Evolutionary conservation across 139 green algal species (phyloP), one percentile per base, ranked within the genome.

Genomic region (Ostreobium quekettii): DNA sequence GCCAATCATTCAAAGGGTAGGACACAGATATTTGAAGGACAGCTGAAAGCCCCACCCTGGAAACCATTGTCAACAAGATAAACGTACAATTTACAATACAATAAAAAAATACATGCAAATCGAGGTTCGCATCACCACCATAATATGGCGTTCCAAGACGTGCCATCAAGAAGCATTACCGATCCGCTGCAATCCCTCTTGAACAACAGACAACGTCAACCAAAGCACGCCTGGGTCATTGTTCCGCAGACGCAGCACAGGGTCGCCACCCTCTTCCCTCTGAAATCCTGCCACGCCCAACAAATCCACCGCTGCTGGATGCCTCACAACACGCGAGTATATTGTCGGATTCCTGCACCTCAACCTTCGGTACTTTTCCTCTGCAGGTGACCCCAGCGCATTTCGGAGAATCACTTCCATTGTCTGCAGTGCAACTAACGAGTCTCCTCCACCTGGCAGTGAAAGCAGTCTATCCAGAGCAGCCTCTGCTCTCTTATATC

Each of bases 351-450:
- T 67, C 22, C n/a, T n/a, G 7, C 31, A 29, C 60, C 60, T 67
- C n/a, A 67, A 33, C 33, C 32, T 15, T 42, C 60, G 60, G 33
- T 67, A 67, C 33, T 67, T 67, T 38, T 38, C 33, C 60, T 59
- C 60, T n/a, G 37, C 22, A 26, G 42, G 42, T n/a, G 33, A 36
- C 58, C 47, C 53, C 37, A 53, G 35, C 4, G 48, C 60, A 32
- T 74, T 62, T 15, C 56, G 67, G 4, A 73, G 56, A 29, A 66
- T 66, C 24, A 15, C 28, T 35, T 71, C 28, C 39, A 71, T 26
- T 22, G 64, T 71, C 28, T 36, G 36, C 1, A 71, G 33, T 29
- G 39, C 64, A 19, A 33, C 48, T 36, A 38, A 15, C 46, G 64
- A 33, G 26, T 66, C 48, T 0, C 1, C 48, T 8, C 15, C 29